phyloP scores from a whole-genome alignment of 1,284 basidiomycete species.

The Kwoniella shivajii region DNA sequence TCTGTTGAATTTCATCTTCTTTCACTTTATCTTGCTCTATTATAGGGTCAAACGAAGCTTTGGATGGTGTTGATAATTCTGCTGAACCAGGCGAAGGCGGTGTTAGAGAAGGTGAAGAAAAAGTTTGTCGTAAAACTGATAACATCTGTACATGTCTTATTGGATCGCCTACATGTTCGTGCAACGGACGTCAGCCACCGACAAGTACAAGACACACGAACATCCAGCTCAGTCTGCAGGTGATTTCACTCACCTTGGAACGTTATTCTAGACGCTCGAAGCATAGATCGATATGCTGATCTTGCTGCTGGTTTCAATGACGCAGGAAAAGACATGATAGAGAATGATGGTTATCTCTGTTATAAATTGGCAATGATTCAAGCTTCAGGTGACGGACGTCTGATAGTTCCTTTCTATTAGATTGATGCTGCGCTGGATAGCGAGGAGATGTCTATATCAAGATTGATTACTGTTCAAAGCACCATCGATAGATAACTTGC shows the following conservation, averaged over 20 bases:
- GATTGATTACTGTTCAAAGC: no score
- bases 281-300: conserved; percentile 47
- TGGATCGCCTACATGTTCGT: conserved; percentile 36
- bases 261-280: conserved; percentile 47
- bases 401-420: no score
- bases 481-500: no score
- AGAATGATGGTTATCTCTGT: background rate
- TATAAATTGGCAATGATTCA: no score
- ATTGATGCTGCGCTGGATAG: no score
- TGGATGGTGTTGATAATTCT: conserved; percentile 10
- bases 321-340: conserved; percentile 36
- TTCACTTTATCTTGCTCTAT: conserved; percentile 18
- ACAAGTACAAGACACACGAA: background rate
- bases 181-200: background rate
- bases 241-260: conserved; percentile 38
- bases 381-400: no score
- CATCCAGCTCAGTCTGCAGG: background rate
- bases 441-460: no score
- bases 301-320: conserved; percentile 40
- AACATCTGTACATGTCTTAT: conserved; percentile 36
- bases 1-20: conserved; percentile 38
- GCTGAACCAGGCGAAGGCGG: conserved; percentile 22
- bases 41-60: conserved; percentile 12
- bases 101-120: conserved; percentile 45
- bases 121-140: conserved; percentile 41